Evolutionary conservation across 106 monocot genomes (phyloP), one percentile per base, ranked within the genome.

Genomic region (Narthecium ossifragum): DNA sequence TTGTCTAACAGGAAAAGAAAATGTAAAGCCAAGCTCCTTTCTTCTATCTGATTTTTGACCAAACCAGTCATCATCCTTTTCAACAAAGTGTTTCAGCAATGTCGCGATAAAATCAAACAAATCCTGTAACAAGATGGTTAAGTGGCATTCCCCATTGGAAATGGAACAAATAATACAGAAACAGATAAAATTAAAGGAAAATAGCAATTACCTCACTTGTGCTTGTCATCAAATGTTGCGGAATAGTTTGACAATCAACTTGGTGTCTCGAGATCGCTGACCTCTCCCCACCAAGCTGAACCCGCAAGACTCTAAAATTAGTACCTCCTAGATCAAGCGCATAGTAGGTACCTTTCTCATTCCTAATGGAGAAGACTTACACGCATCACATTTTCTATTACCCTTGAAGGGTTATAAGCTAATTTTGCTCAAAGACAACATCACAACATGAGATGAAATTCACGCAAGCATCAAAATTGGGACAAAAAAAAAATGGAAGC

Each of bases 1-100:
- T 71, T 92, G 92, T 69, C 60, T 78, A 47, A 84, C 43, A 48
- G 88, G 92, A 63, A 92, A 92, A 55, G 92, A 75, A 73, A 88
- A 84, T 43, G 88, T 84, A 68, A 92, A 88, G 45, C 84, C 92
- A 57, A 92, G 58, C n/a, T 73, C 69, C 63, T 67, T 78, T 53
- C 56, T 72, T 54, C 45, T 66, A n/a, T 64, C 72, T 58, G 51
- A 4, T 10, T 28, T 45, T 37, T 65, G 8, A n/a, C 30, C 58
- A 57, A 54, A 65, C 2, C 59, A 68, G 56, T 49, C 66, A 4
- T 51, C 62, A 20, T 67, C 66, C 56, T 26, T 76, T 31, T 82
- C 79, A 21, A 82, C 59, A 31, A 88, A 82, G 0, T 52, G 8
- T 57, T 73, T 79, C 25, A 88, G 66, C 6, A 58, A 36, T 46